These are phyloP conservation scores for Hansfordia pulvinata DNA, from an alignment of 2,329 filamentous ascomycete species.

Conservation along the genomic window DNA sequence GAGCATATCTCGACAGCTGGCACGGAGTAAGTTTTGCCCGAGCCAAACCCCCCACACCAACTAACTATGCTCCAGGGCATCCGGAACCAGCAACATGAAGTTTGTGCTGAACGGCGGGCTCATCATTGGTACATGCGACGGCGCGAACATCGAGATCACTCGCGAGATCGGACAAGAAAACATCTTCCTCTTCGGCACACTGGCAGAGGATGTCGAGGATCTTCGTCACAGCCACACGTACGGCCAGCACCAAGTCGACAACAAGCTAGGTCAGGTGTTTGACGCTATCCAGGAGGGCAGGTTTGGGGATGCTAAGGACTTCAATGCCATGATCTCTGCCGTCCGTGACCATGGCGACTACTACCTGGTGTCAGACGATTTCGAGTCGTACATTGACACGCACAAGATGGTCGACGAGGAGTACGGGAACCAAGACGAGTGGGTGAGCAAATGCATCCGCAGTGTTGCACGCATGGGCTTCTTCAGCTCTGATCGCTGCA, in stretches of 20 bases:
- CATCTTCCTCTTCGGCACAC: conserved; percentile 95
- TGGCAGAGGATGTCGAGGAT: conserved; percentile 93
- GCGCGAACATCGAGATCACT: conserved; percentile 96
- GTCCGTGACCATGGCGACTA: conserved; percentile 92
- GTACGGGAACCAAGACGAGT: conserved; percentile 84
- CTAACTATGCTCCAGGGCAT: conserved; percentile 28
- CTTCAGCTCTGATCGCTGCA: conserved; percentile 89
- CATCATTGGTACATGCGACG: conserved; percentile 96
- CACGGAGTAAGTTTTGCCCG: conserved; percentile 52
- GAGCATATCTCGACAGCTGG: conserved; percentile 98
- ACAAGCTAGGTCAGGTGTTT: conserved; percentile 70
- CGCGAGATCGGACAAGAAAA: conserved; percentile 93
- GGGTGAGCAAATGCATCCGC: conserved; percentile 80
- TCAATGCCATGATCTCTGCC: conserved; percentile 69
- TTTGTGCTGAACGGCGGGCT: conserved; percentile 95
- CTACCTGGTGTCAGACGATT: conserved; percentile 95
- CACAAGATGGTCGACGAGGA: conserved; percentile 84
- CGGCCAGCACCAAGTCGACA: conserved; percentile 63
- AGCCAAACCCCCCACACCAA: background rate
- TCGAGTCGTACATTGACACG: conserved; percentile 86
- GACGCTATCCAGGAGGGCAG: conserved; percentile 63
- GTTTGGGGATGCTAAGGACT: conserved; percentile 70
- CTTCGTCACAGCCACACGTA: conserved; percentile 85
- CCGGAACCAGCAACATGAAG: conserved; percentile 97
- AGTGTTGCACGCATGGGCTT: conserved; percentile 93